phyloP scores from a whole-genome alignment of 306 rosid genomes.

The Acacia acuminata region DNA sequence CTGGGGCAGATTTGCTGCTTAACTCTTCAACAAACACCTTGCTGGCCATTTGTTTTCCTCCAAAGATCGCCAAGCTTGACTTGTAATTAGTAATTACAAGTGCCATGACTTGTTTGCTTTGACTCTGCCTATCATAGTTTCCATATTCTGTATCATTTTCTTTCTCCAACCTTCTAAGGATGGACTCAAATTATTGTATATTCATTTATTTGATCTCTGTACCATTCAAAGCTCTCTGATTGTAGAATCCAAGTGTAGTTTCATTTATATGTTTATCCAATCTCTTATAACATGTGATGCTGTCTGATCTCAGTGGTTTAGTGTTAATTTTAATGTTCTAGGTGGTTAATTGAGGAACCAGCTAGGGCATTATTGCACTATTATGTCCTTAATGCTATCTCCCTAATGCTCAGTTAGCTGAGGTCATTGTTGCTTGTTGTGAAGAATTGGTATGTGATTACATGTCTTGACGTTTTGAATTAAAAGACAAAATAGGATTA shows the following conservation, averaged over 20 bases:
- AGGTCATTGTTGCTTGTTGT: too few species aligned
- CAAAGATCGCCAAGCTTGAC: conserved; percentile 20
- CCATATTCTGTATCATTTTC: background rate
- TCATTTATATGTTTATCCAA: background rate
- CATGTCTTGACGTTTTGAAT: too few species aligned
- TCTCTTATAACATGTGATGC: background rate
- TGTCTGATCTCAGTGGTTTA: background rate
- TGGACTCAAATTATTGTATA: background rate
- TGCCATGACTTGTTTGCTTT: too few species aligned
- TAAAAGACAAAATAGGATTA: too few species aligned
- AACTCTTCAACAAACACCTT: conserved; percentile 38
- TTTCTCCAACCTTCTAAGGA: background rate
- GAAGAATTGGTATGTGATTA: too few species aligned
- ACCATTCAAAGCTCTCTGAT: background rate
- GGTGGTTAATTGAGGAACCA: too few species aligned
- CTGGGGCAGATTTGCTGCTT: too few species aligned
- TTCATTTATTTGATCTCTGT: background rate
- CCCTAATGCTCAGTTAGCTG: too few species aligned
- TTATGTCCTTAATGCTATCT: too few species aligned
- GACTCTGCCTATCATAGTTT: background rate
- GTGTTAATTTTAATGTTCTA: background rate
- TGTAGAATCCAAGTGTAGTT: background rate
- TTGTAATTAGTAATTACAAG: background rate
- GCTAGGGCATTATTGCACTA: too few species aligned
- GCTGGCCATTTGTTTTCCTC: conserved; percentile 21